A percentile compares a stretch with the other conserved stretches of the same genome.
These are phyloP conservation scores for Cutaneotrichosporon mucoides DNA, from an alignment of 1,284 basidiomycete species.

Conservation along the genomic window DNA sequence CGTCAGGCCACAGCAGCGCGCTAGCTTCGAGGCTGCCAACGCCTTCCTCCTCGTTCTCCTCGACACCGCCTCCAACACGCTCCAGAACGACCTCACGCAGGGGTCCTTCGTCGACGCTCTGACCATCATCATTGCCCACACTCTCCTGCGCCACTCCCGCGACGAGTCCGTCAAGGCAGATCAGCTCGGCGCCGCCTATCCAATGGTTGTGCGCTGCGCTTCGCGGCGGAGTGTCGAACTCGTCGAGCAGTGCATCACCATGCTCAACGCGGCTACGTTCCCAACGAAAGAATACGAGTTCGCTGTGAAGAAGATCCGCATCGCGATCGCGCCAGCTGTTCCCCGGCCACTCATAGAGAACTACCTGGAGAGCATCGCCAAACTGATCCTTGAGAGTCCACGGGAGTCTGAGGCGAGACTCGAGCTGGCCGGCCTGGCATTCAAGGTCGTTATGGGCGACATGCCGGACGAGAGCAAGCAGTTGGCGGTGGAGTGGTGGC, in stretches of 20 bases:
- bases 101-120: slow-evolving; percentile 26
- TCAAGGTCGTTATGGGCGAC: slow-evolving; percentile 31
- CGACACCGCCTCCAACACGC: slow-evolving; percentile 13
- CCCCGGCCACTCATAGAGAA: slow-evolving; percentile 9
- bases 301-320: slow-evolving; percentile 17
- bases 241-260: slow-evolving; percentile 9
- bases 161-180: slow-evolving; percentile 24
- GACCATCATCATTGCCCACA: slow-evolving; percentile 20
- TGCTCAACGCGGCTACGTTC: slow-evolving; percentile 7
- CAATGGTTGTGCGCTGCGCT: slow-evolving; percentile 21
- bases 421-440: slow-evolving; percentile 24
- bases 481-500: slow-evolving; percentile 39
- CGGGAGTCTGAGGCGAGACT: slow-evolving; percentile 21
- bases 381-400: slow-evolving; percentile 15
- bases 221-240: slow-evolving; percentile 13
- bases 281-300: slow-evolving; percentile 11
- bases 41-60: slow-evolving; percentile 30
- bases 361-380: slow-evolving; percentile 28
- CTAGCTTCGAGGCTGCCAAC: slow-evolving; percentile 38
- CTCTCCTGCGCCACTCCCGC: slow-evolving; percentile 24
- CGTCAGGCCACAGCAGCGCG: slow-evolving; percentile 16
- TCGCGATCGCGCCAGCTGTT: slow-evolving; percentile 22
- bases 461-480: slow-evolving; percentile 31
- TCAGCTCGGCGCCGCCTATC: slow-evolving; percentile 31
- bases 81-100: slow-evolving; percentile 14